A percentile compares a stretch with the other conserved stretches of the same genome.
These are phyloP conservation scores for Termitomyces sp. DNA, from an alignment of 768 basidiomycete genomes.

Conservation along the genomic window DNA sequence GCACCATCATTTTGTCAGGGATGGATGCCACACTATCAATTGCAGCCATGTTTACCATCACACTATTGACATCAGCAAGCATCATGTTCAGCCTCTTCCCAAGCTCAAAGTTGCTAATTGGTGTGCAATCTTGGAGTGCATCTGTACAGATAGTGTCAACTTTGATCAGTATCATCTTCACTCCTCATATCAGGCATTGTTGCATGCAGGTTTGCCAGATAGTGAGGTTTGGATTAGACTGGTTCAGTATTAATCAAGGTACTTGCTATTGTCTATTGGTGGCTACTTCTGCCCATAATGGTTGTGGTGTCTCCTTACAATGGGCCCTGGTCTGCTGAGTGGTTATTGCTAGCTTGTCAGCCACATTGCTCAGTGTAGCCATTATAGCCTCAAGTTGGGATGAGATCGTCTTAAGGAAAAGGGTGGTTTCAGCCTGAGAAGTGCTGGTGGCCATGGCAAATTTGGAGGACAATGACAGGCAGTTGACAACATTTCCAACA, in stretches of 20 bases:
- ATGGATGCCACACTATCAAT: neutral
- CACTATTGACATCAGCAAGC: neutral
- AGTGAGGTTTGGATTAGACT: neutral
- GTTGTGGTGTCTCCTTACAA: neutral
- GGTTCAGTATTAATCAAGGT: neutral
- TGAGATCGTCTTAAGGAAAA: neutral
- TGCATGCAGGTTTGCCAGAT: conserved; percentile 2
- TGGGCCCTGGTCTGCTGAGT: neutral
- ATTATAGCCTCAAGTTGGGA: neutral
- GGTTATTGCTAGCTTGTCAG: neutral
- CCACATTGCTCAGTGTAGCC: neutral
- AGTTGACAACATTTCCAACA: neutral
- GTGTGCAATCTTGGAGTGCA: neutral
- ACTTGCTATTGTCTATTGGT: neutral
- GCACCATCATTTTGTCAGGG: neutral
- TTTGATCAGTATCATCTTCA: neutral
- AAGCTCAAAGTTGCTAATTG: neutral
- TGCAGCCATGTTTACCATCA: neutral
- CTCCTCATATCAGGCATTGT: neutral
- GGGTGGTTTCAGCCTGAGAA: too few species aligned
- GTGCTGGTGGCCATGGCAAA: too few species aligned
- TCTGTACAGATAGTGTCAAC: neutral
- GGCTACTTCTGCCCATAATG: neutral
- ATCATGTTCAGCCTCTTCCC: neutral
- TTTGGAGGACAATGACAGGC: neutral